A percentile compares a stretch with the other conserved stretches of the same genome.
These are phyloP conservation scores for Vanderwaltozyma tropicalis DNA, from an alignment of 805 yeast species.

Conservation along the genomic window DNA sequence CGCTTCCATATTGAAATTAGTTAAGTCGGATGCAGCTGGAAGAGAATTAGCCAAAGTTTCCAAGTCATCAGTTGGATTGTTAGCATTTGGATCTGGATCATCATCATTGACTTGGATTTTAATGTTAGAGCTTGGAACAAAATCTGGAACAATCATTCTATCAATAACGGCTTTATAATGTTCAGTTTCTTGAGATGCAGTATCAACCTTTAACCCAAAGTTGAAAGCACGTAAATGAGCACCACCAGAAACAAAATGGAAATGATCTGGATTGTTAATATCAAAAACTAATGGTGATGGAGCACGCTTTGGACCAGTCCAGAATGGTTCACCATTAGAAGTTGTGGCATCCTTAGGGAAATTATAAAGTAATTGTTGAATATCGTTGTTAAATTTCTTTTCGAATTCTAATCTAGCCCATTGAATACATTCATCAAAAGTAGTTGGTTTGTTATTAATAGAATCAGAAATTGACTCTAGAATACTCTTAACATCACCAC, in stretches of 20 bases:
- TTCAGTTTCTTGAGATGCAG: conserved; percentile 35
- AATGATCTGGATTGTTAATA: conserved; percentile 63
- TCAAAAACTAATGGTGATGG: conserved; percentile 81
- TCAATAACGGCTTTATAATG: conserved; percentile 46
- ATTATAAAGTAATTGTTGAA: conserved; percentile 80
- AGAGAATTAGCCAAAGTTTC: conserved; percentile 61
- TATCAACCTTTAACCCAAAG: conserved; percentile 77
- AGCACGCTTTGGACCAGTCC: conserved; percentile 97
- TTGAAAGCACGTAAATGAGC: conserved; percentile 87
- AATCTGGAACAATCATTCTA: conserved; percentile 45
- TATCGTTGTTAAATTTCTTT: conserved; percentile 72
- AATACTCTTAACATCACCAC: conserved; percentile 82
- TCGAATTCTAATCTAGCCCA: conserved; percentile 95
- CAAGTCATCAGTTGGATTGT: conserved; percentile 48
- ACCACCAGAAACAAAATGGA: conserved; percentile 74
- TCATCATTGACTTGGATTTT: conserved; percentile 76
- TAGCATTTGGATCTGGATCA: conserved; percentile 79
- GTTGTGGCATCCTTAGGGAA: conserved; percentile 93
- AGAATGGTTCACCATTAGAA: conserved; percentile 83
- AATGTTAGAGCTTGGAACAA: conserved; percentile 64
- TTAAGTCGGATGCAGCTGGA: conserved; percentile 82
- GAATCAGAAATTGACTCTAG: conserved; percentile 70
- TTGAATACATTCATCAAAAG: conserved; percentile 84
- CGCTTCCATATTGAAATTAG: conserved; percentile 79
- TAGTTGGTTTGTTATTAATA: conserved; percentile 72